phyloP scores from a whole-genome alignment of 1,139 yeast species.

The Suhomyces choctaworum region DNA sequence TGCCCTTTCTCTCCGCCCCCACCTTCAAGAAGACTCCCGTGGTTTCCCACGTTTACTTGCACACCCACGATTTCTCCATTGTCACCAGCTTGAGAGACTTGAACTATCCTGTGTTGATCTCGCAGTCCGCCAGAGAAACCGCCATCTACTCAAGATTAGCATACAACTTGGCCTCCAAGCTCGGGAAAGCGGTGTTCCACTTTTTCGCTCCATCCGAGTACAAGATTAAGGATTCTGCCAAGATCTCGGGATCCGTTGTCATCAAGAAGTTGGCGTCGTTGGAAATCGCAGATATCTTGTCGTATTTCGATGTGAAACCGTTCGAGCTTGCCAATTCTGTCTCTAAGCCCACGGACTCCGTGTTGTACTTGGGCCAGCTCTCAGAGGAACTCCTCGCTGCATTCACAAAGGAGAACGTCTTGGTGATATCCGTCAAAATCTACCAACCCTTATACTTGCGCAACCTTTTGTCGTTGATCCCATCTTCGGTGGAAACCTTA shows the following conservation, averaged over 20 bases:
- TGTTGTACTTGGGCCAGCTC: slow-evolving; percentile 64
- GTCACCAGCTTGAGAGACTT: slow-evolving; percentile 73
- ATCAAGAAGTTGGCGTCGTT: slow-evolving; percentile 18
- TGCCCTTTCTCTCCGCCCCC: slow-evolving; percentile 54
- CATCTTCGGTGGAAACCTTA: slow-evolving; percentile 56
- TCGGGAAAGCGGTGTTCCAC: slow-evolving; percentile 64
- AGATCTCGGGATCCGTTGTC: slow-evolving; percentile 19
- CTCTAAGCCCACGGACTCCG: slow-evolving; percentile 46
- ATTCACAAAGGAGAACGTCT: slow-evolving; percentile 43
- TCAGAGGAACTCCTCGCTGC: slow-evolving; percentile 44
- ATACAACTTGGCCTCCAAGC: slow-evolving; percentile 52
- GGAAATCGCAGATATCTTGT: slow-evolving; percentile 26
- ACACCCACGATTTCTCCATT: slow-evolving; percentile 59
- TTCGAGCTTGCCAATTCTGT: slow-evolving; percentile 30
- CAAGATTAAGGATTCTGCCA: slow-evolving; percentile 18
- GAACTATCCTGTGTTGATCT: slow-evolving; percentile 61
- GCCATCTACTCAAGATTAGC: slow-evolving; percentile 55
- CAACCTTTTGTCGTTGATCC: slow-evolving; percentile 52
- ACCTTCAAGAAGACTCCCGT: slow-evolving; percentile 45
- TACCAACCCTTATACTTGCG: slow-evolving; percentile 71
- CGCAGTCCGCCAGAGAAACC: slow-evolving; percentile 58
- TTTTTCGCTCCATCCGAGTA: slow-evolving; percentile 47
- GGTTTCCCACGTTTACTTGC: slow-evolving; percentile 62
- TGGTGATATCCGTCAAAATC: slow-evolving; percentile 58
- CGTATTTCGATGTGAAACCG: slow-evolving; percentile 30